These are phyloP conservation scores for Fusarium buharicum DNA, from an alignment of 2,329 filamentous ascomycete genomes.

Conservation along the genomic window DNA sequence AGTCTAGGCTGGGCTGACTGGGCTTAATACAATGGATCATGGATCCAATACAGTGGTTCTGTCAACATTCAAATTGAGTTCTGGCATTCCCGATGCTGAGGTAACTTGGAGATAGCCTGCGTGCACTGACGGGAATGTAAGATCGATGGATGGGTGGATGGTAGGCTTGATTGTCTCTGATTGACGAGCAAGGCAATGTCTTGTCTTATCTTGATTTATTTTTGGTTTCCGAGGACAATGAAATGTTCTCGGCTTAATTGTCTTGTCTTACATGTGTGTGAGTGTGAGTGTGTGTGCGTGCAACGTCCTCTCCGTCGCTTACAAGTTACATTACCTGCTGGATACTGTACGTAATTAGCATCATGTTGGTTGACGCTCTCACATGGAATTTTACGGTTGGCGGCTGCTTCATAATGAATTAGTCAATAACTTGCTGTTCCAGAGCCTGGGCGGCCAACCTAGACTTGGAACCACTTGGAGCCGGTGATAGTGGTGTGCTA, in stretches of 20 bases:
- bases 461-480: not conserved
- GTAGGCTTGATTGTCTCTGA: not conserved
- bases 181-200: no score
- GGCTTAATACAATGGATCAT: conserved; percentile 17
- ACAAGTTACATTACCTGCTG: conserved; percentile 6
- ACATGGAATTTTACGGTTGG: conserved; percentile 1
- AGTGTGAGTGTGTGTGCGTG: no score
- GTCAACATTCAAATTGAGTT: no score
- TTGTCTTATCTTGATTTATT: conserved; percentile 2
- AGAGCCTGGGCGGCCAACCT: conserved; percentile 3
- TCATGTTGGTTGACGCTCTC: not conserved
- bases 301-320: no score
- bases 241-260: no score
- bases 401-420: not conserved
- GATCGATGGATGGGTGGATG: not conserved
- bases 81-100: conserved; percentile 11
- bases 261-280: not conserved
- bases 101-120: not conserved
- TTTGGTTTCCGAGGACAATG: not conserved
- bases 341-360: conserved; percentile 2
- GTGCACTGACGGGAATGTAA: not conserved
- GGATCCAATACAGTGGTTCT: conserved; percentile 22
- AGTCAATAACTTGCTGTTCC: not conserved
- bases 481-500: conserved; percentile 2
- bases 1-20: not conserved